Evolutionary conservation across 2,329 filamentous ascomycete genomes (phyloP), one percentile per base, ranked within the genome.

Genomic region (Fusarium sp.): DNA sequence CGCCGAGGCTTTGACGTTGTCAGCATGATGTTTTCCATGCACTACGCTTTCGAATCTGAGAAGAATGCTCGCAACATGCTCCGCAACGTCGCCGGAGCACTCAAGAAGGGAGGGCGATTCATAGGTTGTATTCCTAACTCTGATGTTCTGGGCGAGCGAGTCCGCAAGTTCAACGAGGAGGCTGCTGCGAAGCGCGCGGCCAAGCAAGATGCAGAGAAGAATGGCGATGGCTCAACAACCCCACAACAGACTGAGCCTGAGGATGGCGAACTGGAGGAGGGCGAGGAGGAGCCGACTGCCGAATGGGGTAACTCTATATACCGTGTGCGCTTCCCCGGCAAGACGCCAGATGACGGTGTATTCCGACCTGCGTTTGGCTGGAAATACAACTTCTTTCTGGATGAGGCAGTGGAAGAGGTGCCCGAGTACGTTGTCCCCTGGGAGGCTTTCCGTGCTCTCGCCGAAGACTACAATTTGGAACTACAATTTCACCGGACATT

Each of bases 1-100:
- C 89, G 89, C 56, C 91, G 91, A 59, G 95, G 95, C 6, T 99
- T 98, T 75, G 96, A 99, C 78, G 92, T 98, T 44, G 95, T 99
- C 69, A 94, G 92, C 77, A 97, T 97, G 89, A 99, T 99, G 96
- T 99, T 99, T 81, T 97, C 94, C 76, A 96, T 99, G 90, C 96
- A 99, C 82, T 99, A 99, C 79, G 95, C 96, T 8, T 99, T 98
- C 74, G 96, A 98, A 83, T 93, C 86, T 55, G 95, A 99, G 80
- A 88, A 89, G 50, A 97, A 97, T 80, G 94, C 95, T 4, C 89
- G 94, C 46, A 92, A 89, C 68, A 98, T 99, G 96, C 86, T 99
- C 59, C 89, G 90, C 76, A 99, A 99, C 77, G 95, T 99, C 5
- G 91, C 96, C 0, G 92, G 94, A 2, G 89, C 92, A 4, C 81